Percentiles rank a stretch among this genome's conserved stretches.
Conservation (phyloP, 192 early-diverging fungal species). For the Coemansia nantahalensis region DNA sequence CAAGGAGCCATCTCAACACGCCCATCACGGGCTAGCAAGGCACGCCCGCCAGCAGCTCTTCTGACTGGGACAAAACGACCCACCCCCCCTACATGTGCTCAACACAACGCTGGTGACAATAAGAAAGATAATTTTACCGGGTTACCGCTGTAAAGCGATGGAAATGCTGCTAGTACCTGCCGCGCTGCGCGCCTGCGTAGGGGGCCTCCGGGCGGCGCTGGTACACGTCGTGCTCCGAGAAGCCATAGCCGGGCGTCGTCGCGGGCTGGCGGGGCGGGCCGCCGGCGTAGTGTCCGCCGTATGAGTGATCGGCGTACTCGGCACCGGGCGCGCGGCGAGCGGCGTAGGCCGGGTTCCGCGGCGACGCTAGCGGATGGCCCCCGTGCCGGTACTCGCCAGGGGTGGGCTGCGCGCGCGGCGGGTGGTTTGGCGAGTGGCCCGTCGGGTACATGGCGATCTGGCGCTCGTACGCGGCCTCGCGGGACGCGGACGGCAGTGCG, state of each 20-base stretch:
- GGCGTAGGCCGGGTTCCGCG: neutral
- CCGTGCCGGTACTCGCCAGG: constrained; percentile 4
- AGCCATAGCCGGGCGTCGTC: neutral
- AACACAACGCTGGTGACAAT: neutral
- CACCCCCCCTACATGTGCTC: too few species aligned
- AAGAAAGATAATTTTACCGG: neutral
- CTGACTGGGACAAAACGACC: too few species aligned
- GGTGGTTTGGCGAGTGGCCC: neutral
- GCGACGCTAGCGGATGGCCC: neutral
- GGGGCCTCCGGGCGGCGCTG: too few species aligned
- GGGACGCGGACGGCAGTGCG: neutral
- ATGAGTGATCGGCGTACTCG: constrained; percentile 4
- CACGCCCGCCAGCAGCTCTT: too few species aligned
- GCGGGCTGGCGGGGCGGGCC: neutral
- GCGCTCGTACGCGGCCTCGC: neutral
- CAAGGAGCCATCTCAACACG: constrained; percentile 36
- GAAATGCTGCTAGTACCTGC: too few species aligned
- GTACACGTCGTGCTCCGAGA: too few species aligned
- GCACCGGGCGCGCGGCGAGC: constrained; percentile 2
- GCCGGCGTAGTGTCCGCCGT: neutral
- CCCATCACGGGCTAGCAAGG: constrained; percentile 30
- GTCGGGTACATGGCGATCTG: neutral
- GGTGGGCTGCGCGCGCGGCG: neutral
- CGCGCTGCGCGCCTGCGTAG: too few species aligned
- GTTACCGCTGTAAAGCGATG: too few species aligned